Evolutionary conservation across 192 early-diverging fungal genomes (phyloP).

Genomic region (Backusella parvicylindrica): DNA sequence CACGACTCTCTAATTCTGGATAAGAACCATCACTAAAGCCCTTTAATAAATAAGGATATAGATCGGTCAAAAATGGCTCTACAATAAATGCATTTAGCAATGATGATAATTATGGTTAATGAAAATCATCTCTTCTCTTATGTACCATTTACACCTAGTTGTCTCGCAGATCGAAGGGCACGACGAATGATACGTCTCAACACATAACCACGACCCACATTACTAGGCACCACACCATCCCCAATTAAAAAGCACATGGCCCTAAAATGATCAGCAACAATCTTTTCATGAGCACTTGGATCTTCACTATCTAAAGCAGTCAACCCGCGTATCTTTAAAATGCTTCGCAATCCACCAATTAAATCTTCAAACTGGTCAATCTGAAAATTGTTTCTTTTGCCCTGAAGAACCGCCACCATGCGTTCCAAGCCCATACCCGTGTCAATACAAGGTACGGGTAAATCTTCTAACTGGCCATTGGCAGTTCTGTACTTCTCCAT

Average conservation of each 20-base stretch:
- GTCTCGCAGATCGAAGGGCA: slow-evolving; percentile 51
- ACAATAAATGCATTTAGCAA: neutral
- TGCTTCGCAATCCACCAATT: slow-evolving; percentile 37
- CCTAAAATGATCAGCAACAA: slow-evolving; percentile 56
- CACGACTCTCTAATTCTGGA: slow-evolving; percentile 39
- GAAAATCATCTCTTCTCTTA: too few species aligned
- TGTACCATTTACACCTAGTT: slow-evolving; percentile 48
- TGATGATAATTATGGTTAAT: too few species aligned
- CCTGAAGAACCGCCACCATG: slow-evolving; percentile 48
- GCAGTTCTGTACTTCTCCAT: slow-evolving; percentile 52
- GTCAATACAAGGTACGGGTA: slow-evolving; percentile 55
- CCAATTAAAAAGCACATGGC: slow-evolving; percentile 55
- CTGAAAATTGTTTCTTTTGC: slow-evolving; percentile 49
- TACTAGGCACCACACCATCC: slow-evolving; percentile 57
- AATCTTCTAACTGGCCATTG: slow-evolving; percentile 38
- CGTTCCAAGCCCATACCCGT: slow-evolving; percentile 62
- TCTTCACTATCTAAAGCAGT: slow-evolving; percentile 11
- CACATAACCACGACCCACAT: slow-evolving; percentile 55
- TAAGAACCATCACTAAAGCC: slow-evolving; percentile 36
- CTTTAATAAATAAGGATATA: slow-evolving; percentile 45
- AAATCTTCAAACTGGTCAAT: slow-evolving; percentile 49
- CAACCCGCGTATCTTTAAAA: slow-evolving; percentile 34
- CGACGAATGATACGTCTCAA: slow-evolving; percentile 57
- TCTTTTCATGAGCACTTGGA: slow-evolving; percentile 46
- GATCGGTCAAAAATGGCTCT: slow-evolving; percentile 48